Evolutionary conservation across 768 basidiomycete genomes (phyloP).

Genomic region (Russula sp.): DNA sequence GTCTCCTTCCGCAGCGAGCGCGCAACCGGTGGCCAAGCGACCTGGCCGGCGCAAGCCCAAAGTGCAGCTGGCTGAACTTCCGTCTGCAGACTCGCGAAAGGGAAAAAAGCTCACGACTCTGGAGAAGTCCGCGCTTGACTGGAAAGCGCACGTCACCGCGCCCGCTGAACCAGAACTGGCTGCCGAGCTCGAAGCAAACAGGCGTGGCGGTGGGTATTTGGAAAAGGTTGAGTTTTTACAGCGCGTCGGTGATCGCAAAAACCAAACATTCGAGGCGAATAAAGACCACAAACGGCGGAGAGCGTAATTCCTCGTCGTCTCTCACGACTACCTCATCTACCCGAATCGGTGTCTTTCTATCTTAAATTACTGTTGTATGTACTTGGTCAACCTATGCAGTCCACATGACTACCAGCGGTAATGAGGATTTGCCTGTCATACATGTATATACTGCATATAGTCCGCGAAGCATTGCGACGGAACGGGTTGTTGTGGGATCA

Average conservation of each 20-base stretch:
- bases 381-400: background rate
- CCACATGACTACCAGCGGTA: background rate
- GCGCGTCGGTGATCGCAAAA: conserved; percentile 67
- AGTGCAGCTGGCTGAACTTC: conserved; percentile 48
- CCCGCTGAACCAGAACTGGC: conserved; percentile 40
- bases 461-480: no score
- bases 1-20: conserved; percentile 15
- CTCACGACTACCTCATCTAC: no score
- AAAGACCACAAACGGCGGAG: conserved; percentile 47
- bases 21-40: conserved; percentile 33
- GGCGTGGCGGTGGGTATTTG: conserved; percentile 71
- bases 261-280: conserved; percentile 53
- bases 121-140: conserved; percentile 85
- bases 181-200: conserved; percentile 70
- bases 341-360: background rate
- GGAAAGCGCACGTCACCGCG: conserved; percentile 58
- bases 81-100: conserved; percentile 42
- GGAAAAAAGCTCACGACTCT: conserved; percentile 76
- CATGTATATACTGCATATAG: background rate
- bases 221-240: conserved; percentile 82
- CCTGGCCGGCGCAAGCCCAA: conserved; percentile 66
- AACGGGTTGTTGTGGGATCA: no score
- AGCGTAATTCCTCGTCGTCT: background rate
- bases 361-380: background rate
- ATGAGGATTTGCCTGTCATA: background rate